These are phyloP conservation scores for Neofusicoccum sp. DNA, from an alignment of 2,329 filamentous ascomycete species.

Conservation along the genomic window DNA sequence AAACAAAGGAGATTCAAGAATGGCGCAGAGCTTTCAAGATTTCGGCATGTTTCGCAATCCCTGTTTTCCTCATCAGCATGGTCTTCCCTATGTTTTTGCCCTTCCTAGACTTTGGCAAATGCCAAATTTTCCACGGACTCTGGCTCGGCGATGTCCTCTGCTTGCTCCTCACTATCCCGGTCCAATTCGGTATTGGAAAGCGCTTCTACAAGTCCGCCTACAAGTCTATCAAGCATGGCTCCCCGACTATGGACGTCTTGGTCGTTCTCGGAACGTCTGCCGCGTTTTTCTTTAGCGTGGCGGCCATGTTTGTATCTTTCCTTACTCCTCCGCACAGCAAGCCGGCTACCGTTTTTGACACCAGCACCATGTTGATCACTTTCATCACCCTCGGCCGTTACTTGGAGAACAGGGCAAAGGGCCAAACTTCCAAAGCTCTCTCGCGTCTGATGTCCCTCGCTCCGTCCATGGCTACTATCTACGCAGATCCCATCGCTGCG, in stretches of 20 bases:
- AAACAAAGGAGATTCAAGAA: constrained; percentile 93
- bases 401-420: constrained; percentile 92
- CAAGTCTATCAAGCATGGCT: constrained; percentile 86
- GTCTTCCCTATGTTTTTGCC: constrained; percentile 84
- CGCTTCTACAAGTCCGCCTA: constrained; percentile 94
- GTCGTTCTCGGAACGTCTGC: constrained; percentile 92
- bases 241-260: constrained; percentile 97
- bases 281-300: constrained; percentile 93
- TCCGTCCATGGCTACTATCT: constrained; percentile 96
- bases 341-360: constrained; percentile 92
- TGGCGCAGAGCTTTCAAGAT: constrained; percentile 82
- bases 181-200: constrained; percentile 95
- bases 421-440: constrained; percentile 91
- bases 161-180: constrained; percentile 80
- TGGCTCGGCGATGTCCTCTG: constrained; percentile 89
- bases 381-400: constrained; percentile 91
- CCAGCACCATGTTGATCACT: constrained; percentile 96
- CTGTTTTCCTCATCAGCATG: constrained; percentile 93
- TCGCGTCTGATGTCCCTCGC: constrained; percentile 94
- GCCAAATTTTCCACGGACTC: constrained; percentile 71
- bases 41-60: constrained; percentile 80
- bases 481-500: constrained; percentile 88
- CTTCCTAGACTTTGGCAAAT: constrained; percentile 72
- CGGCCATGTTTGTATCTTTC: constrained; percentile 83
- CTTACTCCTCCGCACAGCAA: constrained; percentile 73